Evolutionary conservation across 257 asterid species (phyloP).

Genomic region (Verbena officinalis): DNA sequence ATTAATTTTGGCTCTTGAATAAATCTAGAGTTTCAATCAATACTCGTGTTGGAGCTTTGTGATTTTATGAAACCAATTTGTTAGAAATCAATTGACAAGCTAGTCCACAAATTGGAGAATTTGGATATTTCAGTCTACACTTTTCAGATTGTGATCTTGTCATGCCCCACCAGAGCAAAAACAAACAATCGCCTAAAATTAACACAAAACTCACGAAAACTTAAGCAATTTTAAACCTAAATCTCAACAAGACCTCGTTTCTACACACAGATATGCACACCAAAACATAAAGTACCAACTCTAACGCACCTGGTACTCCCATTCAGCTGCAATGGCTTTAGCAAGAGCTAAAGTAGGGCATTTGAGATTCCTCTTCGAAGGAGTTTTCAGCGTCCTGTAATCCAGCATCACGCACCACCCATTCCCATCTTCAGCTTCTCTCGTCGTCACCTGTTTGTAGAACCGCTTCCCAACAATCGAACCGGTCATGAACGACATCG

Average conservation of each 20-base stretch:
- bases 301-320: conserved; percentile 86
- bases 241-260: neutral
- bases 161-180: no score
- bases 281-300: conserved; percentile 7
- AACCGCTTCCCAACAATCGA: conserved; percentile 91
- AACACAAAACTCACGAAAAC: no score
- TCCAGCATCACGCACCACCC: conserved; percentile 96
- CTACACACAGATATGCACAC: neutral
- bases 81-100: no score
- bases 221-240: no score
- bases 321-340: conserved; percentile 93
- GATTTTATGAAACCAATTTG: neutral
- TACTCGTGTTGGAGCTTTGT: neutral
- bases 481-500: conserved; percentile 92
- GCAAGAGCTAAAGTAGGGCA: conserved; percentile 88
- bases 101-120: no score
- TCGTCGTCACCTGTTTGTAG: conserved; percentile 72
- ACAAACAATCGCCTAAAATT: no score
- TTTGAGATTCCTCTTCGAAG: conserved; percentile 75
- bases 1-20: neutral
- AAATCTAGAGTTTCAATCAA: neutral
- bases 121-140: no score
- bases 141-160: neutral
- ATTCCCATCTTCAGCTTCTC: conserved; percentile 87
- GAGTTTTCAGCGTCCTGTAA: conserved; percentile 90